Evolutionary conservation across 768 basidiomycete species (phyloP), one percentile per base, ranked within the genome.

Genomic region (Cystoderma amianthinum): DNA sequence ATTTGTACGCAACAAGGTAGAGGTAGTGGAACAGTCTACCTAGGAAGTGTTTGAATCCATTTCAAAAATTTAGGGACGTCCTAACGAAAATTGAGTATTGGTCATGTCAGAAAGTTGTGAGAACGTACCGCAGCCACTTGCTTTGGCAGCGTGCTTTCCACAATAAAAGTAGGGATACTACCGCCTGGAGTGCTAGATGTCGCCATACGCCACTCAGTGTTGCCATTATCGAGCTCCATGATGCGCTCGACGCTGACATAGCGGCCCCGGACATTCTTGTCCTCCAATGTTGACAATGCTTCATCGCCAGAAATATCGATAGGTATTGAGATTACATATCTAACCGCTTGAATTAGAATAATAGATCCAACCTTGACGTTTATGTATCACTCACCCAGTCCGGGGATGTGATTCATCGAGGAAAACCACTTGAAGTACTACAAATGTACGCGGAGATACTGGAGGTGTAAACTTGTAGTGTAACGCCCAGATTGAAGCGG

Each of bases 121-220:
- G 18, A 15, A 28, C 18, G 16, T 57, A 85, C 85, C 48, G 71
- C 62, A 10, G 82, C 70, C 42, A 88, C 83, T 48, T 73, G 72
- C 44, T 78, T 66, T 2, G 75, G 64, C 71, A 88, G 72, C 21
- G 69, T 71, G 43, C 59, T 66, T 46, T 86, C 81, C 3, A 72
- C 72, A 44, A 88, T 43, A 47, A 82, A 84, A 12, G 64, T 61
- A 1, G 85, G 85, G 33, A 88, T 80, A 39, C 57, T 69, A 17
- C 86, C 86, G 18, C 82, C 84, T 10, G 83, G 76, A 2, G 74
- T 76, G 49, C 80, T 82, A 18, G 82, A 80, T 2, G 83, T 85
- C 2, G 85, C 85, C 85, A 89, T 86, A 30, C 76, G 68, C 85
- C 85, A 89, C 58, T 87, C 84, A 10, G 77, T 74, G 36, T 60